Evolutionary conservation across 192 early-diverging fungal species (phyloP).

Genomic region (Gaertneriomyces sp.): DNA sequence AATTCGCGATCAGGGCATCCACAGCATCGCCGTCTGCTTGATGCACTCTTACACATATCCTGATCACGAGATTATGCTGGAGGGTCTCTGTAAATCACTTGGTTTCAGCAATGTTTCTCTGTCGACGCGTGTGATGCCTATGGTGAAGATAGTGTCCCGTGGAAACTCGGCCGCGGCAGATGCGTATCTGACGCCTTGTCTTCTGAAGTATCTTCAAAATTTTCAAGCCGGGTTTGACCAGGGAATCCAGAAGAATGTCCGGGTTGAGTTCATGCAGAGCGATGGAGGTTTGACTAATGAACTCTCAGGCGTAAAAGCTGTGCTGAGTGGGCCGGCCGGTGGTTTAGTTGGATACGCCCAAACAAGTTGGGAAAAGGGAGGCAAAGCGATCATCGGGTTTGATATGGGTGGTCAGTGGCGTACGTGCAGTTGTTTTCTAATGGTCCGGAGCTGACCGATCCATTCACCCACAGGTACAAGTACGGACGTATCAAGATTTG

Average conservation of each 20-base stretch:
- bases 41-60: conserved; percentile 92
- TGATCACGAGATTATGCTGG: conserved; percentile 76
- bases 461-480: conserved; percentile 27
- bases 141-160: conserved; percentile 93
- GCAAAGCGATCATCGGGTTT: conserved; percentile 82
- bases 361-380: conserved; percentile 45
- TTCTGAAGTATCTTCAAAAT: conserved; percentile 77
- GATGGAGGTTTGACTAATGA: conserved; percentile 87
- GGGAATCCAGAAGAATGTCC: conserved; percentile 46
- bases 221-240: conserved; percentile 87
- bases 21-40: conserved; percentile 86
- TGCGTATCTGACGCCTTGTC: conserved; percentile 91
- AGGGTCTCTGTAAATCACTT: conserved; percentile 58
- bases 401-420: conserved; percentile 80
- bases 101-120: conserved; percentile 86
- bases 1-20: conserved; percentile 68
- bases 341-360: conserved; percentile 86
- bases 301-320: conserved; percentile 85
- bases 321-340: conserved; percentile 90
- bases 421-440: conserved; percentile 27
- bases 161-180: conserved; percentile 87
- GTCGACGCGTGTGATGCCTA: conserved; percentile 79
- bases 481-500: conserved; percentile 88
- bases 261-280: conserved; percentile 95
- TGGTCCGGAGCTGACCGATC: neutral